Conservation (phyloP, 306 rosid species). For the Rosa persica region DNA sequence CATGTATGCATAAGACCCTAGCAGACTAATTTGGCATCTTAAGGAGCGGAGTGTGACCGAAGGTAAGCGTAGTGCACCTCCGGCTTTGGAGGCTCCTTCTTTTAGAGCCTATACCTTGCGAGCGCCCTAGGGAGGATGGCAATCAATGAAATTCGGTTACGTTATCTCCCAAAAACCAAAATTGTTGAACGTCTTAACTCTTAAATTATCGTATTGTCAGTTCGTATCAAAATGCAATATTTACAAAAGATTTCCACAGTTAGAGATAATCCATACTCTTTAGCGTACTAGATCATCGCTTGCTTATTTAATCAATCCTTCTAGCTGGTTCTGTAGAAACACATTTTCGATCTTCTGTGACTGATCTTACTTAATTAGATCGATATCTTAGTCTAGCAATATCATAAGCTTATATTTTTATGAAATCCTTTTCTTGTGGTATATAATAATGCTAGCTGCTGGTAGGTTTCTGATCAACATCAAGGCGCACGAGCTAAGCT, state of each 20-base stretch:
- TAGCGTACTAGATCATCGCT: not conserved
- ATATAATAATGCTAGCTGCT: not conserved
- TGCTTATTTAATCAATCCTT: not conserved
- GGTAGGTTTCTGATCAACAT: not conserved
- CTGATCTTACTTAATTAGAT: not conserved
- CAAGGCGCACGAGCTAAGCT: constrained; percentile 3
- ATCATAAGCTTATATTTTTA: not conserved
- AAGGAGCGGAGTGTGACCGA: too few relatives aligned
- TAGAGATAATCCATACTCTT: not conserved
- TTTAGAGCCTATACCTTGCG: too few relatives aligned
- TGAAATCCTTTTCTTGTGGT: not conserved
- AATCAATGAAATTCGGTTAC: not conserved
- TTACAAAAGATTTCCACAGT: not conserved
- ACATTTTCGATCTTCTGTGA: not conserved
- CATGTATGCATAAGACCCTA: too few relatives aligned
- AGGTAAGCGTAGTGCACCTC: too few relatives aligned
- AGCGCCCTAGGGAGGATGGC: too few relatives aligned
- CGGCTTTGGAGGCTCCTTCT: too few relatives aligned
- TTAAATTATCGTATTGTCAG: not conserved
- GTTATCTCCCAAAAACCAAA: not conserved
- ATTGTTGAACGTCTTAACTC: not conserved
- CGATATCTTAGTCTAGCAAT: not conserved
- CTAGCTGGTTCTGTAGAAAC: not conserved
- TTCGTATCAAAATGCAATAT: not conserved
- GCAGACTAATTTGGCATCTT: too few relatives aligned